These are phyloP conservation scores for Selaginella tamariscina DNA, from an alignment of 75 land plant species.

Conservation along the genomic window DNA sequence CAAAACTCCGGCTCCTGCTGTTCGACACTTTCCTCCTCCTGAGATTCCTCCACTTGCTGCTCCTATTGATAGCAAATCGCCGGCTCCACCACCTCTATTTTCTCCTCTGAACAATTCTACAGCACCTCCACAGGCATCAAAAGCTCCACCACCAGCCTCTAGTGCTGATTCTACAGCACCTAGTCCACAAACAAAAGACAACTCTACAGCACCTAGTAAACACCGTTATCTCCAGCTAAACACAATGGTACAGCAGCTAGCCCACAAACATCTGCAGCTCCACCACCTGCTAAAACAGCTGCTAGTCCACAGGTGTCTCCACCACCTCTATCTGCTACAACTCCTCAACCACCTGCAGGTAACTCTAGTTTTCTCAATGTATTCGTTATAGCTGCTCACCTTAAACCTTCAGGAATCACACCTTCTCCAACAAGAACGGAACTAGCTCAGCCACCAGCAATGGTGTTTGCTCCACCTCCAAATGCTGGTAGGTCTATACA, in stretches of 20 bases:
- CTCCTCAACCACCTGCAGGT: not conserved
- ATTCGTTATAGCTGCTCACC: not conserved
- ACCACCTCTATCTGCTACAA: not conserved
- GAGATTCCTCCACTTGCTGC: too few species aligned
- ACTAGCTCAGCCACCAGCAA: not conserved
- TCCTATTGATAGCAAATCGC: too few species aligned
- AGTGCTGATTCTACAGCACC: not conserved
- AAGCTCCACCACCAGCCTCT: not conserved
- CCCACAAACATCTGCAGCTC: not conserved
- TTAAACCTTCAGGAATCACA: not conserved
- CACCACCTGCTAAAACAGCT: not conserved
- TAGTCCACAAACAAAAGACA: not conserved
- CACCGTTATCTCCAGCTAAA: not conserved
- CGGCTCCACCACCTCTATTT: not conserved
- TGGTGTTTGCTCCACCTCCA: not conserved
- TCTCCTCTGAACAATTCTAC: not conserved
- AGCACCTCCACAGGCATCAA: not conserved
- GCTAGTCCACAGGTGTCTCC: not conserved
- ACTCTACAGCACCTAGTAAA: not conserved
- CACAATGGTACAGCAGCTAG: not conserved
- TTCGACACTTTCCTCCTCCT: too few species aligned
- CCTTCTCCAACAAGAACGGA: not conserved
- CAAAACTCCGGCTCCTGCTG: conserved; percentile 1
- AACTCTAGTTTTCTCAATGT: not conserved
- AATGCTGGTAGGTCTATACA: not conserved